A percentile compares a stretch with the other conserved stretches of the same genome.
These are phyloP conservation scores for Pittosporum tobira DNA, from an alignment of 129 eudicot species.

Conservation along the genomic window DNA sequence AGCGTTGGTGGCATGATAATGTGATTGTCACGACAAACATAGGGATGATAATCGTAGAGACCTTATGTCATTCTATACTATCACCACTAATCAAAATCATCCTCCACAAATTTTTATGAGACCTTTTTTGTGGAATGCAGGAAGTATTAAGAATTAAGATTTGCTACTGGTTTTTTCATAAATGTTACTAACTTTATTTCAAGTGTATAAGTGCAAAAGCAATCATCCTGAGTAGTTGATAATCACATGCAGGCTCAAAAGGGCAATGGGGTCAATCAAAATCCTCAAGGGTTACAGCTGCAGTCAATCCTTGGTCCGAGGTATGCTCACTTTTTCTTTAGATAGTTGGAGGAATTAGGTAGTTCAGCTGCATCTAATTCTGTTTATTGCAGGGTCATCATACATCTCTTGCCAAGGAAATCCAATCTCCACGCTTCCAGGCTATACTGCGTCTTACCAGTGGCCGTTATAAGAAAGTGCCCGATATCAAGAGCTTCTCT, in stretches of 20 bases:
- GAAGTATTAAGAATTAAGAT: too few species aligned
- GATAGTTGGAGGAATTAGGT: slow-evolving; percentile 13
- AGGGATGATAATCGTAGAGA: too few species aligned
- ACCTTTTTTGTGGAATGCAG: too few species aligned
- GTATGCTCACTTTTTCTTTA: slow-evolving; percentile 23
- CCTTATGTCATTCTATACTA: too few species aligned
- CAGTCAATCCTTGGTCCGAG: slow-evolving; percentile 48
- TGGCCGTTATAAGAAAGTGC: slow-evolving; percentile 68
- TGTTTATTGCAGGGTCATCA: slow-evolving; percentile 44
- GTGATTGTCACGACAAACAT: too few species aligned
- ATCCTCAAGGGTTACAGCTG: slow-evolving; percentile 48
- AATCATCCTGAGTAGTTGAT: neutral
- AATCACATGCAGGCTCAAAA: slow-evolving; percentile 47
- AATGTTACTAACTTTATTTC: too few species aligned
- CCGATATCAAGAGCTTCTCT: slow-evolving; percentile 86
- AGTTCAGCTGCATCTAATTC: slow-evolving; percentile 15
- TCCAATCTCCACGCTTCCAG: slow-evolving; percentile 79
- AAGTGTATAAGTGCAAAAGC: neutral
- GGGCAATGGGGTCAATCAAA: slow-evolving; percentile 69
- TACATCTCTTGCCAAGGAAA: slow-evolving; percentile 65
- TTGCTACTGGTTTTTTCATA: too few species aligned
- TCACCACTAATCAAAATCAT: too few species aligned
- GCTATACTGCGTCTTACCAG: slow-evolving; percentile 77
- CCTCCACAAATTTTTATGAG: too few species aligned
- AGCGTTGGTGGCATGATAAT: too few species aligned